A percentile compares a stretch with the other conserved stretches of the same genome.
Evolutionary conservation across 1,139 yeast genomes (phyloP).

Genomic region (Candida sp.): DNA sequence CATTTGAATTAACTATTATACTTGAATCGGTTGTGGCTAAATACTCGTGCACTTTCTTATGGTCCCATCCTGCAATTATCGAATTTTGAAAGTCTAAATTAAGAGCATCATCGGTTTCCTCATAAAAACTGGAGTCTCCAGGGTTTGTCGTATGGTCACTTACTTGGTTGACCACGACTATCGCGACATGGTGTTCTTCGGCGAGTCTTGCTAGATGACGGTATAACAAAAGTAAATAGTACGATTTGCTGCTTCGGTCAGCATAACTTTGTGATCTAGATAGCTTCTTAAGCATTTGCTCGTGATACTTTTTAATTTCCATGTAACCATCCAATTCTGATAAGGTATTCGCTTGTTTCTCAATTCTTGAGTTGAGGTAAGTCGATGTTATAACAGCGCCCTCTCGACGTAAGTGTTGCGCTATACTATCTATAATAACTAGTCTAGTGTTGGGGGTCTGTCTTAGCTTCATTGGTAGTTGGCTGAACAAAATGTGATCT

Average conservation of each 20-base stretch:
- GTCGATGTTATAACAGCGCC: slow-evolving; percentile 33
- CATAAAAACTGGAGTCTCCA: slow-evolving; percentile 15
- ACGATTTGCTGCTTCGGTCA: slow-evolving; percentile 30
- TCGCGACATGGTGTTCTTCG: slow-evolving; percentile 46
- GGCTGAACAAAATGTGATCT: slow-evolving; percentile 70
- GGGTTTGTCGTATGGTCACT: slow-evolving; percentile 42
- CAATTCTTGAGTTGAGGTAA: slow-evolving; percentile 20
- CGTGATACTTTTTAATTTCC: slow-evolving; percentile 22
- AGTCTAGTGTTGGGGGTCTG: slow-evolving; percentile 42
- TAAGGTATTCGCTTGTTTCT: slow-evolving; percentile 18
- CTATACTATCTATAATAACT: slow-evolving; percentile 77
- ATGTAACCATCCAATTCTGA: slow-evolving; percentile 13
- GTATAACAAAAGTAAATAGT: slow-evolving; percentile 44
- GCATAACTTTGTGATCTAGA: slow-evolving; percentile 24
- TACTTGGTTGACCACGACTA: slow-evolving; percentile 80
- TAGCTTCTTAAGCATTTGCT: slow-evolving; percentile 24
- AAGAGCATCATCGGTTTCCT: slow-evolving; percentile 26
- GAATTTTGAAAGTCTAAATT: slow-evolving; percentile 69
- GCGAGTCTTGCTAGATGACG: slow-evolving; percentile 53
- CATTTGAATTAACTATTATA: slow-evolving; percentile 6
- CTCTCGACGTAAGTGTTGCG: slow-evolving; percentile 78
- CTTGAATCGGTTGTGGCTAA: neutral
- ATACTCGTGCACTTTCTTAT: slow-evolving; percentile 6
- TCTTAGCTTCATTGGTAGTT: slow-evolving; percentile 57
- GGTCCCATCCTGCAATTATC: slow-evolving; percentile 74